These are phyloP conservation scores for Tricholoma terreum DNA, from an alignment of 768 basidiomycete species.

Conservation along the genomic window DNA sequence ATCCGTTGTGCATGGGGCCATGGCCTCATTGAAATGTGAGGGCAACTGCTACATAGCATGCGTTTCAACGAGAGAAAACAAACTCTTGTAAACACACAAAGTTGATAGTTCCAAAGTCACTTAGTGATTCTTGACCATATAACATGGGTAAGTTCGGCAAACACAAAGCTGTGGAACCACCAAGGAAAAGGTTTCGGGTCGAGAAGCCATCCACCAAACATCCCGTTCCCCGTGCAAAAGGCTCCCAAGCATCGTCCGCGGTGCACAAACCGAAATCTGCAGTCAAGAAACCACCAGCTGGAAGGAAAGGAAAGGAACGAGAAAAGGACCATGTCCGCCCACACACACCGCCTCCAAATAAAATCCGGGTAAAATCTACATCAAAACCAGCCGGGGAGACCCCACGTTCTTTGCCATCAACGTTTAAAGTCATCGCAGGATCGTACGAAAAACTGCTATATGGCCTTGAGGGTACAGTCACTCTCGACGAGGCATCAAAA, in stretches of 20 bases:
- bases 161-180: slow-evolving; percentile 4
- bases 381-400: slow-evolving; percentile 11
- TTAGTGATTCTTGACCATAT: too few relatives aligned
- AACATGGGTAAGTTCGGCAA: background rate
- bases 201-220: slow-evolving; percentile 11
- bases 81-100: too few relatives aligned
- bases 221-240: slow-evolving; percentile 8
- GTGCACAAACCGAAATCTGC: background rate
- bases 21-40: background rate
- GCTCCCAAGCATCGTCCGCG: too few relatives aligned
- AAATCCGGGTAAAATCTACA: slow-evolving; percentile 18
- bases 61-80: too few relatives aligned
- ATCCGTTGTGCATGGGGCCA: background rate
- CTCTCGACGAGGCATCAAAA: slow-evolving; percentile 27
- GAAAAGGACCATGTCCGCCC: background rate
- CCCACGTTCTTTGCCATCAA: slow-evolving; percentile 38
- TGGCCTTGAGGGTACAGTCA: slow-evolving; percentile 70
- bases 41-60: too few relatives aligned
- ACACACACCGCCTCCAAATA: slow-evolving; percentile 1
- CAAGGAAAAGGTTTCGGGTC: slow-evolving; percentile 26
- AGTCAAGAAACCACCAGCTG: background rate
- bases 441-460: slow-evolving; percentile 97
- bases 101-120: too few relatives aligned
- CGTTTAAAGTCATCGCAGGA: slow-evolving; percentile 87
- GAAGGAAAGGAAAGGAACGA: slow-evolving; percentile 6